phyloP scores from a whole-genome alignment of 331 rosid species.

The Telfairia occidentalis region DNA sequence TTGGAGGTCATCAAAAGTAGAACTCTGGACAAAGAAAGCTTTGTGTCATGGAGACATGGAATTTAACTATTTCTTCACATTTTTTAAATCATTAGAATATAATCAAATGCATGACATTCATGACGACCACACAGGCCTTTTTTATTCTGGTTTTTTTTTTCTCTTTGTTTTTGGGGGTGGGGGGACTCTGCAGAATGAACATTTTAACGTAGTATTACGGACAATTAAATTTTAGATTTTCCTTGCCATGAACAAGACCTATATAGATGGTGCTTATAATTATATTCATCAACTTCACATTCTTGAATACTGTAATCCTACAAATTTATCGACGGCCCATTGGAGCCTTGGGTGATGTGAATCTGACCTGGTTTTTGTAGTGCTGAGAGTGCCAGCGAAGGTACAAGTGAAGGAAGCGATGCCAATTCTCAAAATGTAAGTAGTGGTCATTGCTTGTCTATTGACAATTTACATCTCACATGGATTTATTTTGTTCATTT shows the following conservation, averaged over 20 bases:
- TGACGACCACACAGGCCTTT: background rate
- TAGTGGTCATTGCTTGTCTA: slow-evolving; percentile 8
- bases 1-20: background rate
- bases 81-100: background rate
- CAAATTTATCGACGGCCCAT: background rate
- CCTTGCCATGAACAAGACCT: background rate
- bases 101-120: background rate
- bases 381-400: slow-evolving; percentile 94
- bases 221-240: background rate
- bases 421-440: slow-evolving; percentile 92
- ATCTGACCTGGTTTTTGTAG: slow-evolving; percentile 42
- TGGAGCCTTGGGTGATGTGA: slow-evolving; percentile 26
- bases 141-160: too few relatives aligned
- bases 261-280: background rate
- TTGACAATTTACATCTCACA: background rate
- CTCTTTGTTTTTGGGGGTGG: background rate
- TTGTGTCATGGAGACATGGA: background rate
- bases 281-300: background rate
- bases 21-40: background rate
- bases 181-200: background rate
- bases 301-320: background rate
- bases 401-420: slow-evolving; percentile 93
- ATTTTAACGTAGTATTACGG: background rate
- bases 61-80: background rate
- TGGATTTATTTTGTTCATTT: background rate